A percentile compares a stretch with the other conserved stretches of the same genome.
Evolutionary conservation across 805 yeast genomes (phyloP).

Genomic region (Cyberlindnera nakhonratchasimensis): DNA sequence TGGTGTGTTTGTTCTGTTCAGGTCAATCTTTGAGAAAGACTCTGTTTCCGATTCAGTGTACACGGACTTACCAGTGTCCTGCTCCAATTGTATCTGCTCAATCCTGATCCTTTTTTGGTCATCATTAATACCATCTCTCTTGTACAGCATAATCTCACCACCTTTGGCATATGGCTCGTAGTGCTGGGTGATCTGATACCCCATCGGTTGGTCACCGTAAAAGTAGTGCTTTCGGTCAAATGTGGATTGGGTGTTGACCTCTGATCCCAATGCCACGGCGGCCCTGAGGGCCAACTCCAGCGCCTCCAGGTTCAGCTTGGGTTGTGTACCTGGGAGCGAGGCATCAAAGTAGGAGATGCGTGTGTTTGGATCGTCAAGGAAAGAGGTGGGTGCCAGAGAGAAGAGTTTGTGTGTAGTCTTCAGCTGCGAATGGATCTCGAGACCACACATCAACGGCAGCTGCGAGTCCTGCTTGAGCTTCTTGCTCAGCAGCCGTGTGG

Average conservation of each 20-base stretch:
- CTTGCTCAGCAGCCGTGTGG: not conserved
- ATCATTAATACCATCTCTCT: slow-evolving; percentile 52
- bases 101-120: slow-evolving; percentile 50
- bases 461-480: slow-evolving; percentile 17
- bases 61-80: slow-evolving; percentile 84
- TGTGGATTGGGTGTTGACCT: slow-evolving; percentile 51
- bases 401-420: slow-evolving; percentile 73
- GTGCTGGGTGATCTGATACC: slow-evolving; percentile 93
- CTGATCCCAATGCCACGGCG: slow-evolving; percentile 64
- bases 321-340: slow-evolving; percentile 92
- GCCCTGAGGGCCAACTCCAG: slow-evolving; percentile 66
- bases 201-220: slow-evolving; percentile 94
- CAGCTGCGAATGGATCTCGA: slow-evolving; percentile 92
- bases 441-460: slow-evolving; percentile 67
- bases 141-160: slow-evolving; percentile 53
- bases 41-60: slow-evolving; percentile 40
- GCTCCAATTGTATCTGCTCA: slow-evolving; percentile 86
- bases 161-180: slow-evolving; percentile 71
- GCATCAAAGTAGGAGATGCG: slow-evolving; percentile 76
- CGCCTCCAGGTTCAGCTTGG: slow-evolving; percentile 72
- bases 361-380: slow-evolving; percentile 59
- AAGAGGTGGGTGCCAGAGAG: slow-evolving; percentile 52
- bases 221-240: slow-evolving; percentile 96
- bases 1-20: slow-evolving; percentile 82
- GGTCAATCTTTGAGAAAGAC: slow-evolving; percentile 53